Conservation (phyloP, 441 rosid genomes). For the Kokia cookei region DNA sequence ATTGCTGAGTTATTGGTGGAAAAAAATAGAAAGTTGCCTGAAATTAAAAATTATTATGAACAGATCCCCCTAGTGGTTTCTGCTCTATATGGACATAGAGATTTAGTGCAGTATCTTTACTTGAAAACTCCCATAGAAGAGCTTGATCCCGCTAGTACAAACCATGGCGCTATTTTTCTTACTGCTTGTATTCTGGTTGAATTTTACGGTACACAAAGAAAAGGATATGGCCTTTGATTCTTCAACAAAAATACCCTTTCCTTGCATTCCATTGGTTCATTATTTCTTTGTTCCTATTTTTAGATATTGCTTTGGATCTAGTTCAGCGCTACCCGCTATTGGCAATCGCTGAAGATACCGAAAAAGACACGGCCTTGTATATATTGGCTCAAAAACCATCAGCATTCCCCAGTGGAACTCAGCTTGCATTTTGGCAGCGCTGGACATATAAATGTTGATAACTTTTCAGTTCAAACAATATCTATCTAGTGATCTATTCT, state of each 20-base stretch:
- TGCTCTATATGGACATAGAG: constrained; percentile 29
- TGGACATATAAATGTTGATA: constrained; percentile 51
- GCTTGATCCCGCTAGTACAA: constrained; percentile 27
- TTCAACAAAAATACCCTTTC: neutral
- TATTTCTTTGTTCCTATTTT: neutral
- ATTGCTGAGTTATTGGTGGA: constrained; percentile 36
- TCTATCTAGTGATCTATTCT: neutral
- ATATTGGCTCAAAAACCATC: constrained; percentile 60
- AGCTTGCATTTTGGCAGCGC: constrained; percentile 39
- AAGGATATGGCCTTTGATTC: neutral
- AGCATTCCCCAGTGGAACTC: constrained; percentile 52
- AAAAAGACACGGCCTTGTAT: constrained; percentile 48
- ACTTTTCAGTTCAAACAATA: neutral
- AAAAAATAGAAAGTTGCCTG: constrained; percentile 26
- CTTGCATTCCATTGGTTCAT: neutral
- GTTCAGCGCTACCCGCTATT: constrained; percentile 25
- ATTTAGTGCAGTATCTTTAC: constrained; percentile 39
- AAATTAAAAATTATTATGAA: constrained; percentile 14
- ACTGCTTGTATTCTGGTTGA: constrained; percentile 33
- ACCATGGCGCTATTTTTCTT: constrained; percentile 34
- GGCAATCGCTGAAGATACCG: constrained; percentile 32
- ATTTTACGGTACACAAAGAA: constrained; percentile 26
- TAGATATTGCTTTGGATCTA: constrained; percentile 52
- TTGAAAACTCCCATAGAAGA: constrained; percentile 25
- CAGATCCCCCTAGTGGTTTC: constrained; percentile 38